Conservation (phyloP, 1,284 basidiomycete genomes). For the Sporisorium sorghi region DNA sequence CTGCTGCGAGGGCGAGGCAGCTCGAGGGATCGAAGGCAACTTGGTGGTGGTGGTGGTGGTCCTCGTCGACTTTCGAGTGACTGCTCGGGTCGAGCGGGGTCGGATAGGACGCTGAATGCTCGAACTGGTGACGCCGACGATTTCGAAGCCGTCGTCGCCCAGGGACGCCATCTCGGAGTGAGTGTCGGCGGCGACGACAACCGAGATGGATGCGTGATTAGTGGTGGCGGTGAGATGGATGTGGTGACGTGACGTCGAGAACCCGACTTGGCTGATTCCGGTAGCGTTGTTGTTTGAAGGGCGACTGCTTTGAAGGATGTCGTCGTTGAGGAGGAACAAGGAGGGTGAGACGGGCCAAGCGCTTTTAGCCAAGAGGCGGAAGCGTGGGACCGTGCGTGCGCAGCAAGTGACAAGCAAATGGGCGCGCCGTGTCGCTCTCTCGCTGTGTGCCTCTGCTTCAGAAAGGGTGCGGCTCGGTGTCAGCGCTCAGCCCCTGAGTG, state of each 20-base stretch:
- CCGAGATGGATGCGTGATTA: background rate
- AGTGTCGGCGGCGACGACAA: background rate
- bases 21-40: constrained; percentile 26
- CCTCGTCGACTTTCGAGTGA: constrained; percentile 12
- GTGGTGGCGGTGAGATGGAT: background rate
- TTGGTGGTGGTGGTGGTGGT: constrained; percentile 13
- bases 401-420: background rate
- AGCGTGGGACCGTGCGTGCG: background rate
- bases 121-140: constrained; percentile 13
- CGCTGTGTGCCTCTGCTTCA: background rate
- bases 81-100: background rate
- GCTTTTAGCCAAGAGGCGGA: background rate
- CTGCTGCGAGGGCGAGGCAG: constrained; percentile 2
- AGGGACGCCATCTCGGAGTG: constrained; percentile 5
- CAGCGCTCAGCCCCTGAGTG: no score
- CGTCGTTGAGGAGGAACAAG: background rate
- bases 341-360: background rate
- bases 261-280: background rate
- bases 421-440: no score
- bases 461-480: no score
- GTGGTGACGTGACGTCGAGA: no score
- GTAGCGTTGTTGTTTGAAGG: background rate
- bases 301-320: background rate
- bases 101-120: constrained; percentile 3
- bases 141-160: constrained; percentile 12